These are phyloP conservation scores for Aspergillus sp. DNA, from an alignment of 2,329 filamentous ascomycete species.

Conservation along the genomic window DNA sequence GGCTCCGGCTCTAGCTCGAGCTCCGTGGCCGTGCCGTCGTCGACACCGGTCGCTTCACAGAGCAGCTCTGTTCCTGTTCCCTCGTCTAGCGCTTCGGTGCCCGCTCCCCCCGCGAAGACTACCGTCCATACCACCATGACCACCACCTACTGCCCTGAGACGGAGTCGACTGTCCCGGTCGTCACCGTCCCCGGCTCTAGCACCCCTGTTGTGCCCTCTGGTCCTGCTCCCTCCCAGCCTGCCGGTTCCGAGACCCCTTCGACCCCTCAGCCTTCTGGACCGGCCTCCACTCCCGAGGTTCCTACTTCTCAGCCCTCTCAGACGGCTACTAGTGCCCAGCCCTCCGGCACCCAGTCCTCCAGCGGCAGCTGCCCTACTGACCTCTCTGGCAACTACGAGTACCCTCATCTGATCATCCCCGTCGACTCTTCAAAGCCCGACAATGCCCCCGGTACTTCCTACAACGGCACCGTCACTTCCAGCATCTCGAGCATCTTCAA, in stretches of 20 bases:
- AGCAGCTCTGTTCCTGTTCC: constrained; percentile 9
- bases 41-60: not conserved
- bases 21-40: constrained; percentile 7
- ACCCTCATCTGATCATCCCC: constrained; percentile 62
- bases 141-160: constrained; percentile 16
- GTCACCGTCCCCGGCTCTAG: not conserved
- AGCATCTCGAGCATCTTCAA: constrained; percentile 62
- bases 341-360: constrained; percentile 15
- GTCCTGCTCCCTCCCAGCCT: not conserved
- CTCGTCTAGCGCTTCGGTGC: constrained; percentile 5
- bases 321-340: constrained; percentile 5
- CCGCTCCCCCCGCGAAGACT: not conserved
- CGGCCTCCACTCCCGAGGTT: constrained; percentile 1
- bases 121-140: constrained; percentile 19
- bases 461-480: constrained; percentile 55
- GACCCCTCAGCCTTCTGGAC: not conserved
- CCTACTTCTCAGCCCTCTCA: constrained; percentile 6
- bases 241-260: not conserved
- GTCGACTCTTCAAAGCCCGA: constrained; percentile 55
- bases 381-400: constrained; percentile 50
- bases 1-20: constrained; percentile 14
- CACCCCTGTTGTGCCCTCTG: not conserved
- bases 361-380: constrained; percentile 42
- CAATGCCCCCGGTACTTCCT: constrained; percentile 52
- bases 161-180: constrained; percentile 10